Base-by-base conservation (phyloP, 2,329 filamentous ascomycete species). In the Colletotrichum brevisporum region DNA sequence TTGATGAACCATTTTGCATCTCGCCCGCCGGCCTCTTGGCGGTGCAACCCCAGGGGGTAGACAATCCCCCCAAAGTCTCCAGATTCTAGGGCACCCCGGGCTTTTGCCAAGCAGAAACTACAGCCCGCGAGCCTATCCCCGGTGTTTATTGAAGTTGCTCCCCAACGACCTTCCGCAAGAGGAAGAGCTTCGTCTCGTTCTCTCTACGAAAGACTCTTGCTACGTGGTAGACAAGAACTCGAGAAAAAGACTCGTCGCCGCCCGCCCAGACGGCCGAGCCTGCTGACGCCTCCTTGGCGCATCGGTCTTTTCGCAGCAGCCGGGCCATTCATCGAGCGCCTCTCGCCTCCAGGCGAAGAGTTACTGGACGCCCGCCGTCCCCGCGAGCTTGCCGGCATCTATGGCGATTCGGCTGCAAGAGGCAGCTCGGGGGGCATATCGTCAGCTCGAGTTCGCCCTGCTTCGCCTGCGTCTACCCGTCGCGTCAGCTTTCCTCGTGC, bases 241-340 rank as follows among this genome's bases (percentile, higher is more conserved):
- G 9, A 13, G 15, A 27, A 48, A 36, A 36, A 31, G 24, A 26
- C 18, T 50, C 21, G 4, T 64, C 54, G 53, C 53, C 53, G 60
- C 27, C 54, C 16, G 66, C 66, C 66, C 21, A 69, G 66, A 51
- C 55, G 26, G 41, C 43, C 66, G 31, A 60, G 55, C 51, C 39
- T 60, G 66, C 55, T 66, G 62, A 69, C 62, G 62, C 50, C n/a
- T 62, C 64, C 65, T 69, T 69, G 66, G 66, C 66, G 55, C 21
- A 39, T 69, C 18, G 41, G 39, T 16, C 60, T 16, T 39, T 13
- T 39, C 27, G 41, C 39, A 36, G 16, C 39, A 39, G 18, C 55
- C 50, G 27, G 24, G 55, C 62, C 62, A 60, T 55, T 51, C 54
- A 39, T 5, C 10, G 50, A 36, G 50, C 39, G 36, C 31, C 18